Percentiles rank a stretch among this genome's conserved stretches.
phyloP scores from a whole-genome alignment of 2,329 filamentous ascomycete species.

The Pseudogymnoascus sp. region DNA sequence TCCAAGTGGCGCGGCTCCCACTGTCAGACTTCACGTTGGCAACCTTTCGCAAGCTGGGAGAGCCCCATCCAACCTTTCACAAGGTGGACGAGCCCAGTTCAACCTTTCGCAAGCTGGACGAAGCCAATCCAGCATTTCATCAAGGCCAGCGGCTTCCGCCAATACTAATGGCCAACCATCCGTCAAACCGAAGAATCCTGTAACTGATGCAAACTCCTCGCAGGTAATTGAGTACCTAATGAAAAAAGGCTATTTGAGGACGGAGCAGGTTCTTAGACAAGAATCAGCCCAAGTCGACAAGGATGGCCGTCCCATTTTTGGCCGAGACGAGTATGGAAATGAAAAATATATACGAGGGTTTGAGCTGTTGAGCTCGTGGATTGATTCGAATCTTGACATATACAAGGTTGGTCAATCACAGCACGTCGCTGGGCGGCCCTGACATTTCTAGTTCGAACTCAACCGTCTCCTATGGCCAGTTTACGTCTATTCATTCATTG shows the following conservation, averaged over 20 bases:
- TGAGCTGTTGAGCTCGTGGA: slow-evolving; percentile 69
- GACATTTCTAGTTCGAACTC: slow-evolving; percentile 63
- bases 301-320: slow-evolving; percentile 68
- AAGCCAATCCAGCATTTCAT: not conserved
- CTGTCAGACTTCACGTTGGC: not conserved
- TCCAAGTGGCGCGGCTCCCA: not conserved
- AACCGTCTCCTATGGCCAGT: slow-evolving; percentile 84
- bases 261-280: slow-evolving; percentile 84
- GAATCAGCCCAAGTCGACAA: slow-evolving; percentile 80
- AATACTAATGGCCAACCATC: not conserved
- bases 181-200: not conserved
- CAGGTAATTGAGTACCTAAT: slow-evolving; percentile 89
- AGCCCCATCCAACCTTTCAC: not conserved
- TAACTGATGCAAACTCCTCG: not conserved
- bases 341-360: slow-evolving; percentile 73
- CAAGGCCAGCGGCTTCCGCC: not conserved
- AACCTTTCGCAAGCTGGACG: not conserved
- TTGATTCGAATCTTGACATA: slow-evolving; percentile 85
- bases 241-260: slow-evolving; percentile 90
- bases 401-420: slow-evolving; percentile 65
- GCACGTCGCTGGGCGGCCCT: slow-evolving; percentile 16
- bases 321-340: slow-evolving; percentile 58
- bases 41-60: not conserved
- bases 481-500: slow-evolving; percentile 88
- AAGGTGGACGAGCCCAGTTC: not conserved